Base-by-base conservation (phyloP, 306 rosid species). In the Abrus pulchellus region DNA sequence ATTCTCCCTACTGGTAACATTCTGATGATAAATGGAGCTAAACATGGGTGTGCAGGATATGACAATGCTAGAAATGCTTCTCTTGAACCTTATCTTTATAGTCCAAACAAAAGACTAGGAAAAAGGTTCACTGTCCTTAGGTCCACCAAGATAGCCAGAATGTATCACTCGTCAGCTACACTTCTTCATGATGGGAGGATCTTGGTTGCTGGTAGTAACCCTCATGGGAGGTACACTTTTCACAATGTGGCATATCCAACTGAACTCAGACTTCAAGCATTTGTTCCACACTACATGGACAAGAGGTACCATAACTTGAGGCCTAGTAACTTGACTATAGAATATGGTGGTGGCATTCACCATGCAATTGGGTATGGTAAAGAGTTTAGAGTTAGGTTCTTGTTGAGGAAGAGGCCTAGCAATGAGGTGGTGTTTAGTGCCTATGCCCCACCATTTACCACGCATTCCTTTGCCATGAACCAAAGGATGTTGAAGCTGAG, bases 111-210 rank as follows among this genome's bases (percentile, higher is more conserved):
- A 41, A 29, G 12, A 57, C 32, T 44, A 1, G 97, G 94, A 7
- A 83, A 30, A 80, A 88, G 99, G 60, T 95, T 95, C 78, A 72
- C 74, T 1, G 48, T 89, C 68, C 89, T 90, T 10, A 78, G 48
- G 38, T 67, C 88, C 8, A 90, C 94, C 8, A 87, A 77, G 65
- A 88, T 93, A 49, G 87, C 97, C 0, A 88, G 99, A 86, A 76
- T 95, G 93, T 85, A 91, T 56, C 99, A 93, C 55, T 95, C 96
- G 4, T 81, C 97, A 1, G 98, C 98, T 30, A 64, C 84, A 47
- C 86, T 94, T 82, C 79, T 94, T 44, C 90, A 93, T n/a, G 91
- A 94, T 71, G 97, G 99, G 6, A 89, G 97, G 53, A 84, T 90
- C 20, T 70, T 93, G 7, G 87, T 94, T 28, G 93, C 90, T 0